These are phyloP conservation scores for Morella rubra DNA, from an alignment of 306 rosid species.

Conservation along the genomic window DNA sequence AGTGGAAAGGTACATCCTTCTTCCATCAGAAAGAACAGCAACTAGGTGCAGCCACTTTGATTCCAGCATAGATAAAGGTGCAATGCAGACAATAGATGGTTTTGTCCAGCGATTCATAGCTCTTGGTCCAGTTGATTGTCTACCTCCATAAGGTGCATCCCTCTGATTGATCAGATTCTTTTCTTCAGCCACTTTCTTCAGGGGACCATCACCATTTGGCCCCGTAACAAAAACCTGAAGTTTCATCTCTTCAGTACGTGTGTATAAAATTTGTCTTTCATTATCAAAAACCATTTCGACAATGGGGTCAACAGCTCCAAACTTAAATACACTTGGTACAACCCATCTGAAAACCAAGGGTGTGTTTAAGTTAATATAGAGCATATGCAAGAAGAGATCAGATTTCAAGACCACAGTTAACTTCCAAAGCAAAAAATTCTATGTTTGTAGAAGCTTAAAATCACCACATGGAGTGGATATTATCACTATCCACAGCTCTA, in stretches of 20 bases:
- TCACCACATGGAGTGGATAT: not conserved
- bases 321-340: slow-evolving; percentile 89
- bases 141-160: slow-evolving; percentile 74
- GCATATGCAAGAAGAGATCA: slow-evolving; percentile 20
- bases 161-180: slow-evolving; percentile 73
- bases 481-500: slow-evolving; percentile 1
- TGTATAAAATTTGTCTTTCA: slow-evolving; percentile 83
- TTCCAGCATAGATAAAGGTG: slow-evolving; percentile 88
- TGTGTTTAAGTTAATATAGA: slow-evolving; percentile 18
- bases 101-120: slow-evolving; percentile 58
- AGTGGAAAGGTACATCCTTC: slow-evolving; percentile 93
- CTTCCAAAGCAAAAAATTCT: not conserved
- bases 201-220: slow-evolving; percentile 76
- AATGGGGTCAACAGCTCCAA: slow-evolving; percentile 91
- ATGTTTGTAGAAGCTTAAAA: not conserved
- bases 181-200: slow-evolving; percentile 97
- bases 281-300: slow-evolving; percentile 91
- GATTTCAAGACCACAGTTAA: slow-evolving; percentile 14
- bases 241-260: slow-evolving; percentile 93
- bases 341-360: slow-evolving; percentile 82
- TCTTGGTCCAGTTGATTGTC: slow-evolving; percentile 82
- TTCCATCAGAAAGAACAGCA: slow-evolving; percentile 92
- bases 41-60: slow-evolving; percentile 89
- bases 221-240: slow-evolving; percentile 83
- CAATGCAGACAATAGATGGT: slow-evolving; percentile 81